phyloP scores from a whole-genome alignment of 768 basidiomycete genomes.

The Tricholoma saponaceum region DNA sequence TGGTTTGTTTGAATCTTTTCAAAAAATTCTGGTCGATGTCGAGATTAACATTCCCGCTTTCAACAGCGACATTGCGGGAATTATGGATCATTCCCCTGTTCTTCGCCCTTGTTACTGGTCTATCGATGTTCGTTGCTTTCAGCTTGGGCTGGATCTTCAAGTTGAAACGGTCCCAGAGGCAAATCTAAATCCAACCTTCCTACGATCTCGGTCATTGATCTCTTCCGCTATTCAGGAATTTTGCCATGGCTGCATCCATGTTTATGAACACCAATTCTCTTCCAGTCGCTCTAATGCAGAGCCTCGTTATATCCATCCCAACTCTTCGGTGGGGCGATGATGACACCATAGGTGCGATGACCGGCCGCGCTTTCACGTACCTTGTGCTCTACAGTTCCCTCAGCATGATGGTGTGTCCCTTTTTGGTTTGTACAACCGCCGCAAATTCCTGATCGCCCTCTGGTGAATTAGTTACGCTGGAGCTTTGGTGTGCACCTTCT shows the following conservation, averaged over 20 bases:
- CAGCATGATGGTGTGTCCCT: constrained; percentile 75
- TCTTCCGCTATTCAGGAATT: constrained; percentile 44
- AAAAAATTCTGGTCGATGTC: neutral
- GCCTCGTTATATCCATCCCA: constrained; percentile 78
- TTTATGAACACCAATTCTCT: constrained; percentile 96
- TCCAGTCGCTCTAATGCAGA: constrained; percentile 92
- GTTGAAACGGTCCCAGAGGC: constrained; percentile 77
- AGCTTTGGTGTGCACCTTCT: constrained; percentile 41
- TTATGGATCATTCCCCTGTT: constrained; percentile 86
- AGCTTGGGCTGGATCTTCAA: constrained; percentile 57
- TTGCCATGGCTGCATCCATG: constrained; percentile 79
- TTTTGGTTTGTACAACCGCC: neutral
- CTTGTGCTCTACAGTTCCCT: constrained; percentile 91
- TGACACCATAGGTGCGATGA: constrained; percentile 84
- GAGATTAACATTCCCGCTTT: neutral
- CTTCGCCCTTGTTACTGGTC: constrained; percentile 70
- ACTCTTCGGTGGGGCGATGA: constrained; percentile 77
- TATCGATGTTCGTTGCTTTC: constrained; percentile 70
- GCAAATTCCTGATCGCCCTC: neutral
- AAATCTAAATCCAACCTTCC: constrained; percentile 14
- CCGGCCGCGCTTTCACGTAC: constrained; percentile 87
- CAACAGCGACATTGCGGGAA: constrained; percentile 68
- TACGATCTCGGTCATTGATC: neutral
- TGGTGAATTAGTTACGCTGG: constrained; percentile 68
- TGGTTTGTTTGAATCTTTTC: constrained; percentile 33